Conservation (phyloP, 2,329 filamentous ascomycete species). For the Purpureocillium takamizusanense region DNA sequence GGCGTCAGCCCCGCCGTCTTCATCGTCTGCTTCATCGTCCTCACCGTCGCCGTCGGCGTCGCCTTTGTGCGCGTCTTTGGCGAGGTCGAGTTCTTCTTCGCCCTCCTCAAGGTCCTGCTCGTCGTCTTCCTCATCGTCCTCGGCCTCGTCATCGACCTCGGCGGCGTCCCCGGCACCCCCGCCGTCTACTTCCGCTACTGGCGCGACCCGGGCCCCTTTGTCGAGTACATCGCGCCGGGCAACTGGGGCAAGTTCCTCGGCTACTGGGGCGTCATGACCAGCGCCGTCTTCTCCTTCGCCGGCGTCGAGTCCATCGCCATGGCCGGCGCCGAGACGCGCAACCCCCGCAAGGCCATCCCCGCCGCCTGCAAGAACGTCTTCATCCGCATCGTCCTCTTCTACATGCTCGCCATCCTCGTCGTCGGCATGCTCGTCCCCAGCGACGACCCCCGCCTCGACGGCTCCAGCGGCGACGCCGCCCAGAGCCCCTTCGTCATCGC, state of each 20-base stretch:
- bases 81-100: conserved; percentile 46
- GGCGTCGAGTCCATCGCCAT: conserved; percentile 57
- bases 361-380: conserved; percentile 48
- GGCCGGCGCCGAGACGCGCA: conserved; percentile 49
- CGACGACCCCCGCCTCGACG: conserved; percentile 42
- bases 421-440: conserved; percentile 59
- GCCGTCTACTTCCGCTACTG: conserved; percentile 61
- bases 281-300: conserved; percentile 60
- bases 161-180: conserved; percentile 48
- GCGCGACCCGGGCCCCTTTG: conserved; percentile 58
- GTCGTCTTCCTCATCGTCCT: conserved; percentile 55
- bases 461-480: conserved; percentile 35
- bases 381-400: conserved; percentile 48
- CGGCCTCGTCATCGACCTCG: conserved; percentile 52
- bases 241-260: conserved; percentile 58
- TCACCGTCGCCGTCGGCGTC: conserved; percentile 48
- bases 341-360: conserved; percentile 44
- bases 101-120: conserved; percentile 48
- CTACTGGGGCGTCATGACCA: conserved; percentile 52
- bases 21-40: conserved; percentile 38
- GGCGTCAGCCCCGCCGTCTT: conserved; percentile 44
- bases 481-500: conserved; percentile 63
- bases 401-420: conserved; percentile 61
- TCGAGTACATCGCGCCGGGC: conserved; percentile 51
- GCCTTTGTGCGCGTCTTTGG: conserved; percentile 50